phyloP scores from a whole-genome alignment of 2,329 filamentous ascomycete genomes.

The Verticillium zaregamsianum region DNA sequence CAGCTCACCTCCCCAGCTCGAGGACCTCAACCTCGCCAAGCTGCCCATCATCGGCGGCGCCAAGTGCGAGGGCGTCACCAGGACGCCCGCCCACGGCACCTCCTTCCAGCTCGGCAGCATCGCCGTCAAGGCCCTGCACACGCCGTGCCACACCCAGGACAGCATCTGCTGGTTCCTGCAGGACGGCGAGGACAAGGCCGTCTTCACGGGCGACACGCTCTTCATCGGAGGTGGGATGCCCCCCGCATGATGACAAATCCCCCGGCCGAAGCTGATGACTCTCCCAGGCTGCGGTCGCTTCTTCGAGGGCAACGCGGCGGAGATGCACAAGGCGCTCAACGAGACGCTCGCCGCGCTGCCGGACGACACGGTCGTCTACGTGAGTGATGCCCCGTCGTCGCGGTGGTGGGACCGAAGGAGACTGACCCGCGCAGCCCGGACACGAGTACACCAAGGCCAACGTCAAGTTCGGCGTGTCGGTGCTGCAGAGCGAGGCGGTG shows the following conservation, averaged over 20 bases:
- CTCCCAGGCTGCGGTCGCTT: conserved; percentile 80
- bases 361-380: conserved; percentile 87
- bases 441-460: conserved; percentile 99
- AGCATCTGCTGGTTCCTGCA: conserved; percentile 94
- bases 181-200: conserved; percentile 68
- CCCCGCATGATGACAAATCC: neutral
- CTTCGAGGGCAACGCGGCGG: conserved; percentile 83
- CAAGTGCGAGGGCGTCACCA: conserved; percentile 75
- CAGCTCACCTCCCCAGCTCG: conserved; percentile 18
- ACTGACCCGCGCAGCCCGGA: conserved; percentile 58
- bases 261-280: no score
- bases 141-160: conserved; percentile 96
- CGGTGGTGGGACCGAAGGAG: no score
- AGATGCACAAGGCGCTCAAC: conserved; percentile 95
- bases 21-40: conserved; percentile 49
- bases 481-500: conserved; percentile 70
- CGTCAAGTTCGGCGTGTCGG: conserved; percentile 78
- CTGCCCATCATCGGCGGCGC: conserved; percentile 83
- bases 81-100: conserved; percentile 70
- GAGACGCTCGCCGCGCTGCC: conserved; percentile 75
- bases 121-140: conserved; percentile 82
- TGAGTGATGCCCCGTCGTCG: conserved; percentile 35
- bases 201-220: conserved; percentile 94
- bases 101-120: conserved; percentile 82
- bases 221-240: conserved; percentile 74